Base-by-base conservation (phyloP, 306 rosid species). In the Citrullus mucosospermus region DNA sequence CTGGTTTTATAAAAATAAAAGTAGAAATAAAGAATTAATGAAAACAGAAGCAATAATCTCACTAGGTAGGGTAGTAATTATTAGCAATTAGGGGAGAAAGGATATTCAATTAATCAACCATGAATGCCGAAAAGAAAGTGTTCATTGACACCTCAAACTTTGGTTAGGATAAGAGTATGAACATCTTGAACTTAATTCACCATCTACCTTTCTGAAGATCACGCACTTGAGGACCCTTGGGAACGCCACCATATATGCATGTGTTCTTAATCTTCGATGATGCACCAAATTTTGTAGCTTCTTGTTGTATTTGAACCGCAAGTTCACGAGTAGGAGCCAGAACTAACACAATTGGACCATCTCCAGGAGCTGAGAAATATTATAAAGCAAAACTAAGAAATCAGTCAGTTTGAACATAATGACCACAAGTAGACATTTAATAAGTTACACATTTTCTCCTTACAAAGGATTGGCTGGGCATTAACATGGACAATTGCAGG, bases 221-320 rank as follows among this genome's bases (percentile, higher is more conserved):
- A 66, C 98, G 97, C 82, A 96, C 96, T 86, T 96, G 99, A 80
- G 99, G 99, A 67, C 98, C 99, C 86, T 92, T 95, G n/a, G 99
- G 99, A 81, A 96, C 99, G 66, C 99, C 99, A 32, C 99, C 99
- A 74, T 92, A 96, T 14, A 96, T 85, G 84, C 99, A 96, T n/a
- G 99, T 96, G 77, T 86, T 88, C 91, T 96, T 96, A 81, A 96
- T 91, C 88, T 90, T 92, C 7, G 99, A 96, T 15, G 97, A 96
- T n/a, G 99, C 86, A 71, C 99, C 99, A 87, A 96, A 96, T 83
- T 96, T 96, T 58, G 96, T 84, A 76, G 93, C 84, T 85, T 96
- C 98, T 79, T 96, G 96, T 80, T 95, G 97, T 78, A 96, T 96
- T 85, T 92, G 99, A 59, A 96, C 98, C 0, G 99, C 99, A 44